Conservation (phyloP, 1,284 basidiomycete genomes). For the Vanrija sp. region DNA sequence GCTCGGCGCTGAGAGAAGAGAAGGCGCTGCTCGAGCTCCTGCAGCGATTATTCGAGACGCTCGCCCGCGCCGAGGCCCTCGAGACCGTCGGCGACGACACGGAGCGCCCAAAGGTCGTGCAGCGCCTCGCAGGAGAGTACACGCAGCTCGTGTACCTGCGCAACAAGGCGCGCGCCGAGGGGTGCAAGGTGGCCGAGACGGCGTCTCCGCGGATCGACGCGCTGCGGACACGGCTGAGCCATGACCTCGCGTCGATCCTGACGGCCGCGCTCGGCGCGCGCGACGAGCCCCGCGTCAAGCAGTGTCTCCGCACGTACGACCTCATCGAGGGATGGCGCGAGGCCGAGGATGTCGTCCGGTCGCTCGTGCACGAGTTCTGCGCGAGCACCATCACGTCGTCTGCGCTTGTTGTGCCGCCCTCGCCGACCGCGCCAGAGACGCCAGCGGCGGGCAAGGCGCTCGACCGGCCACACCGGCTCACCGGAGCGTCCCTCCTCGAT, state of each 20-base stretch:
- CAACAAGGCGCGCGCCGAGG: slow-evolving; percentile 69
- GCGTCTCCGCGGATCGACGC: slow-evolving; percentile 71
- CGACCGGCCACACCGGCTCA: slow-evolving; percentile 5
- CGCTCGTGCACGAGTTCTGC: slow-evolving; percentile 66
- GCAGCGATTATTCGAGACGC: slow-evolving; percentile 81
- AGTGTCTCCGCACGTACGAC: slow-evolving; percentile 80
- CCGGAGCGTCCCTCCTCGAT: slow-evolving; percentile 52
- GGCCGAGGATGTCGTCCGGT: slow-evolving; percentile 76
- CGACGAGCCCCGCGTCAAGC: slow-evolving; percentile 57
- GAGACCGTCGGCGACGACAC: slow-evolving; percentile 49
- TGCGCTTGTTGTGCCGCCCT: slow-evolving; percentile 18
- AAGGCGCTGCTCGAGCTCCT: slow-evolving; percentile 80
- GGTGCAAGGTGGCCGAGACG: slow-evolving; percentile 71
- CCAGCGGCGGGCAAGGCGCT: slow-evolving; percentile 17
- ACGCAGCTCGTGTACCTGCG: slow-evolving; percentile 87
- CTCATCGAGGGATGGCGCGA: slow-evolving; percentile 72
- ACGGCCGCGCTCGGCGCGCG: slow-evolving; percentile 52
- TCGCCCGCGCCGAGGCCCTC: slow-evolving; percentile 76
- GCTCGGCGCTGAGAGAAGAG: slow-evolving; percentile 72
- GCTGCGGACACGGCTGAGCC: slow-evolving; percentile 73
- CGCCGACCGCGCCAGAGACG: slow-evolving; percentile 28
- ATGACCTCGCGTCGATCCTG: slow-evolving; percentile 77
- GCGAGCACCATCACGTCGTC: slow-evolving; percentile 24
- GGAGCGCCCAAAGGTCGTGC: slow-evolving; percentile 62
- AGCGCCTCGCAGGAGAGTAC: slow-evolving; percentile 82